Evolutionary conservation across 2,329 filamentous ascomycete genomes (phyloP).

Genomic region (Fusarium secorum): DNA sequence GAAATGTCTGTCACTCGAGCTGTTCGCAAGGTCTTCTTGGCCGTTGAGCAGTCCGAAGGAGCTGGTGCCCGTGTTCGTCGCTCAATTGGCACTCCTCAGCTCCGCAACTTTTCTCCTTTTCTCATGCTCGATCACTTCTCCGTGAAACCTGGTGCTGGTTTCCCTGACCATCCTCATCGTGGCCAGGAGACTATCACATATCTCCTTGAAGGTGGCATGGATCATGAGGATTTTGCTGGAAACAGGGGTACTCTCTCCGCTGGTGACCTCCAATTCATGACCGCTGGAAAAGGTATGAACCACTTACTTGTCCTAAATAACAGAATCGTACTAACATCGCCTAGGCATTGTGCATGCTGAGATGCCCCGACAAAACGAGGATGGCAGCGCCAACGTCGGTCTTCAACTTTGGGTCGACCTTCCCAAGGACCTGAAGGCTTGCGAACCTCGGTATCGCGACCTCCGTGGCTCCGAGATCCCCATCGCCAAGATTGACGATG

Average conservation of each 20-base stretch:
- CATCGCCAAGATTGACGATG: constrained; percentile 72
- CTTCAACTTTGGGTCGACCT: constrained; percentile 97
- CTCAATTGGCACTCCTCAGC: constrained; percentile 82
- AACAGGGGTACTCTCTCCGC: constrained; percentile 82
- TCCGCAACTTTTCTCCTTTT: constrained; percentile 90
- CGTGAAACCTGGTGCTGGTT: constrained; percentile 81
- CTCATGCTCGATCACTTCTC: constrained; percentile 96
- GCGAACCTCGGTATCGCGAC: constrained; percentile 93
- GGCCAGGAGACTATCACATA: constrained; percentile 93
- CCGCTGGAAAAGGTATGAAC: constrained; percentile 67
- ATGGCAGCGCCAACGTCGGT: constrained; percentile 81
- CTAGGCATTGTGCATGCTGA: constrained; percentile 92
- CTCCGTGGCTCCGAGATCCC: constrained; percentile 83
- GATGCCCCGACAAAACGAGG: constrained; percentile 83
- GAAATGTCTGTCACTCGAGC: constrained; percentile 75
- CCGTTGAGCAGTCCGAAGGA: constrained; percentile 86
- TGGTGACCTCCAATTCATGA: constrained; percentile 99
- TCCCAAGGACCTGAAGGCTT: constrained; percentile 80
- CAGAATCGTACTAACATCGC: not conserved
- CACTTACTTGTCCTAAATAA: not conserved
- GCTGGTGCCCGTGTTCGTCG: constrained; percentile 86
- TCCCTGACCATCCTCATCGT: constrained; percentile 85
- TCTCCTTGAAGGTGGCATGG: constrained; percentile 81
- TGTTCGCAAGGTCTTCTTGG: constrained; percentile 84
- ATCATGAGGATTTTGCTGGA: constrained; percentile 92